Percentiles rank a stretch among this genome's conserved stretches.
phyloP scores from a whole-genome alignment of 2,329 filamentous ascomycete genomes.

The Metarhizium brunneum region DNA sequence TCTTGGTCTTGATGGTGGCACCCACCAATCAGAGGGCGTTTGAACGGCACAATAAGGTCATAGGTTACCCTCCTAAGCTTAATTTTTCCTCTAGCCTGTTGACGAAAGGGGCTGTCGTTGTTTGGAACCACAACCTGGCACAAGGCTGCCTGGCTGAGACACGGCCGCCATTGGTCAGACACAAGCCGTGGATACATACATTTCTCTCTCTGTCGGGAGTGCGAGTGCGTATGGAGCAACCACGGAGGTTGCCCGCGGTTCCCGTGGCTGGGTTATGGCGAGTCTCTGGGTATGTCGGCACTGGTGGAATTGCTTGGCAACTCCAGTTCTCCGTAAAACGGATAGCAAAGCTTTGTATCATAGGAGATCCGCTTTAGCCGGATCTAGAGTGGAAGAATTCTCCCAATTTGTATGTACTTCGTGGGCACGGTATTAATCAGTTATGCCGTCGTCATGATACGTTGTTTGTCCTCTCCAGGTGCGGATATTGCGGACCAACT shows the following conservation, averaged over 20 bases:
- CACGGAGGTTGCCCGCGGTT: not conserved
- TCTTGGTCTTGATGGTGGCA: not conserved
- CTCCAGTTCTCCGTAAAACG: not conserved
- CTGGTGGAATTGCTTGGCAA: not conserved
- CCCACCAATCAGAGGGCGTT: not conserved
- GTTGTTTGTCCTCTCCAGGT: not conserved
- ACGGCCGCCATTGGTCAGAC: not conserved
- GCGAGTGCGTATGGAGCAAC: not conserved
- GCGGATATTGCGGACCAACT: not conserved
- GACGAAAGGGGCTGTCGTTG: constrained; percentile 5
- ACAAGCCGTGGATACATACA: not conserved
- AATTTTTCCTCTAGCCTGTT: constrained; percentile 4
- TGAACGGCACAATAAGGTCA: constrained; percentile 5
- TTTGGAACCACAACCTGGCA: not conserved
- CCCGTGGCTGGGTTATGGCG: not conserved
- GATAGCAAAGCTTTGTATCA: not conserved
- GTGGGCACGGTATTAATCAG: not conserved
- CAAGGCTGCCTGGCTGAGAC: not conserved
- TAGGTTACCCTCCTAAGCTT: constrained; percentile 11
- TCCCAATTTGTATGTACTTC: not conserved
- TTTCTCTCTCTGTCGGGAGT: not conserved
- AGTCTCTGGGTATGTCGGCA: not conserved
- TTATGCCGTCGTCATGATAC: not conserved
- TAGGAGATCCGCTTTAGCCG: constrained; percentile 2
- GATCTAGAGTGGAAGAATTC: not conserved